These are phyloP conservation scores for Suhomyces kunorum DNA, from an alignment of 1,139 yeast species.

Conservation along the genomic window DNA sequence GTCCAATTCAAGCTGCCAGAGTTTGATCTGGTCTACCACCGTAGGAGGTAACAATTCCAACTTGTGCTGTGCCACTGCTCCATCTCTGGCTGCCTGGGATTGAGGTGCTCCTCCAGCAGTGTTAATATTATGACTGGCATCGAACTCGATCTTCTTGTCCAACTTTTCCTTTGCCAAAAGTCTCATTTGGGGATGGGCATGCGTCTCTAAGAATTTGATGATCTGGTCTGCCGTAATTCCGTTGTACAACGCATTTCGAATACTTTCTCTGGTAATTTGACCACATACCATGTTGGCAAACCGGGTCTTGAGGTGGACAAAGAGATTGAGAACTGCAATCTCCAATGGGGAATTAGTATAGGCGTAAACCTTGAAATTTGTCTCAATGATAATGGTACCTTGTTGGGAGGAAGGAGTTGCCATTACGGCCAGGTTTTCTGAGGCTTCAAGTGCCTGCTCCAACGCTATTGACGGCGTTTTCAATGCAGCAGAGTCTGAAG, in stretches of 20 bases:
- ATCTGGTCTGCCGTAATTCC: constrained; percentile 97
- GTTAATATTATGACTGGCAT: constrained; percentile 56
- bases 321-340: constrained; percentile 85
- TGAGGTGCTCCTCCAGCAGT: constrained; percentile 50
- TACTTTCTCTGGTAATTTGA: constrained; percentile 87
- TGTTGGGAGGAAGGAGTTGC: constrained; percentile 23
- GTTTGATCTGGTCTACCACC: constrained; percentile 88
- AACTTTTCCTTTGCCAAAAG: constrained; percentile 65
- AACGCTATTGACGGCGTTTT: constrained; percentile 71
- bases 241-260: constrained; percentile 75
- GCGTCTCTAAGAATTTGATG: constrained; percentile 82
- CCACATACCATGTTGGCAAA: constrained; percentile 94
- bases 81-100: constrained; percentile 29
- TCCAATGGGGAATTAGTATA: constrained; percentile 95
- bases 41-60: constrained; percentile 87
- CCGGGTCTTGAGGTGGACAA: constrained; percentile 80
- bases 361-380: constrained; percentile 90
- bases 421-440: constrained; percentile 24
- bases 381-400: constrained; percentile 85
- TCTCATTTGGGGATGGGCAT: constrained; percentile 93
- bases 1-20: constrained; percentile 96
- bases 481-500: constrained; percentile 75
- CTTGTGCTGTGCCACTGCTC: constrained; percentile 39
- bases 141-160: constrained; percentile 67
- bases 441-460: constrained; percentile 55